Percentiles rank a stretch among this genome's conserved stretches.
These are phyloP conservation scores for Zychaea mexicana DNA, from an alignment of 371 early-diverging fungal species.

Conservation along the genomic window DNA sequence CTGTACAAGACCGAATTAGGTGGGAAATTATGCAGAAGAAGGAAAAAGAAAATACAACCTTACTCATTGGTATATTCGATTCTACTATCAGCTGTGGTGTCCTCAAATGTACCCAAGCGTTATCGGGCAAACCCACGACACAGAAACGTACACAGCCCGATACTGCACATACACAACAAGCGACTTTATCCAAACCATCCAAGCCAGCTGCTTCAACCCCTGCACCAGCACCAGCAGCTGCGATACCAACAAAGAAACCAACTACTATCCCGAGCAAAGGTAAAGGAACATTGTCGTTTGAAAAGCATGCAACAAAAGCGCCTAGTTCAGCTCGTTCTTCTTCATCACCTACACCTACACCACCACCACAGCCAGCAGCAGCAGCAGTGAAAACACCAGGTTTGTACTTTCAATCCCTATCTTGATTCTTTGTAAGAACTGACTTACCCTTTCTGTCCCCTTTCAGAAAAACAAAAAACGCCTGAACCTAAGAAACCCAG, in stretches of 20 bases:
- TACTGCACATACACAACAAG: background rate
- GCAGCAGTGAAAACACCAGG: background rate
- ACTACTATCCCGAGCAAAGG: conserved; percentile 4
- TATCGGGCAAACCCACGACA: background rate
- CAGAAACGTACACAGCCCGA: background rate
- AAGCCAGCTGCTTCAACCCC: background rate
- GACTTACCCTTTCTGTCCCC: background rate
- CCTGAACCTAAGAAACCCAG: conserved; percentile 1
- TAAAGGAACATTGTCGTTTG: conserved; percentile 8
- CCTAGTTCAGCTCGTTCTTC: background rate
- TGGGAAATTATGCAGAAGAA: background rate
- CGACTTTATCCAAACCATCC: background rate
- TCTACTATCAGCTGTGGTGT: background rate
- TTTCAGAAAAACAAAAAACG: background rate
- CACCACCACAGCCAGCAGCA: background rate
- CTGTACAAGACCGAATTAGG: conserved; percentile 37
- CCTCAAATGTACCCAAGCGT: background rate
- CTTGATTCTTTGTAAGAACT: background rate
- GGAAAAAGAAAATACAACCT: background rate
- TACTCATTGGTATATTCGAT: background rate
- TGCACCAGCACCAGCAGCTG: background rate
- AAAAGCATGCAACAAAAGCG: background rate
- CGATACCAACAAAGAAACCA: background rate
- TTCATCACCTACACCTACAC: background rate
- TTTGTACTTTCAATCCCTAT: background rate